Evolutionary conservation across 371 early-diverging fungal genomes (phyloP).

Genomic region (Actinomortierella wolfii): DNA sequence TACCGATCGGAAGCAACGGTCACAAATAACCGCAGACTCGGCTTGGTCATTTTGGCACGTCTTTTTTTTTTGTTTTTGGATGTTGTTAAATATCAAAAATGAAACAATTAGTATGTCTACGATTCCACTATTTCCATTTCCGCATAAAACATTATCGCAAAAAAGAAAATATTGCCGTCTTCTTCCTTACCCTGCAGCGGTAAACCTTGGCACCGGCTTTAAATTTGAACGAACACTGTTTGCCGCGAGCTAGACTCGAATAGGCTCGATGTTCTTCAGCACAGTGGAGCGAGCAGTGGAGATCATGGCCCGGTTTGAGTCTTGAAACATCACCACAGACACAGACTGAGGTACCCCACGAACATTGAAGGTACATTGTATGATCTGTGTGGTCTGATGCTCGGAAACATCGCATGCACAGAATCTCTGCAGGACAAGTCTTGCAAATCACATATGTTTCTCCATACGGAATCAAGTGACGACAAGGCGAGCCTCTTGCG

Average conservation of each 20-base stretch:
- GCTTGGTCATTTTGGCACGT: slow-evolving; percentile 6
- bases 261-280: slow-evolving; percentile 25
- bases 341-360: slow-evolving; percentile 40
- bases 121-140: too few species aligned
- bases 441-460: slow-evolving; percentile 41
- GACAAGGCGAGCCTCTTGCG: slow-evolving; percentile 30
- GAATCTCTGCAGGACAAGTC: slow-evolving; percentile 31
- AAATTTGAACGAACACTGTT: slow-evolving; percentile 18
- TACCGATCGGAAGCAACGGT: slow-evolving; percentile 40
- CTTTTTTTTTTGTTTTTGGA: too few species aligned
- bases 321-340: slow-evolving; percentile 16
- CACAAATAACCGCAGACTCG: slow-evolving; percentile 11
- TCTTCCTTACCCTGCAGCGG: slow-evolving; percentile 23
- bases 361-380: slow-evolving; percentile 41
- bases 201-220: slow-evolving; percentile 25
- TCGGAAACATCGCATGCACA: slow-evolving; percentile 43
- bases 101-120: too few species aligned
- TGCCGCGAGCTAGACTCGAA: slow-evolving; percentile 19
- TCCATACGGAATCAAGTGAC: slow-evolving; percentile 39
- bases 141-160: too few species aligned
- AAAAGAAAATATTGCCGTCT: neutral
- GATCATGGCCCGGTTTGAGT: slow-evolving; percentile 8
- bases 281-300: slow-evolving; percentile 37
- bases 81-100: too few species aligned
- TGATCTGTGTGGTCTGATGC: slow-evolving; percentile 39